Evolutionary conservation across 2,329 filamentous ascomycete species (phyloP).

Genomic region (Penicillium sp.): DNA sequence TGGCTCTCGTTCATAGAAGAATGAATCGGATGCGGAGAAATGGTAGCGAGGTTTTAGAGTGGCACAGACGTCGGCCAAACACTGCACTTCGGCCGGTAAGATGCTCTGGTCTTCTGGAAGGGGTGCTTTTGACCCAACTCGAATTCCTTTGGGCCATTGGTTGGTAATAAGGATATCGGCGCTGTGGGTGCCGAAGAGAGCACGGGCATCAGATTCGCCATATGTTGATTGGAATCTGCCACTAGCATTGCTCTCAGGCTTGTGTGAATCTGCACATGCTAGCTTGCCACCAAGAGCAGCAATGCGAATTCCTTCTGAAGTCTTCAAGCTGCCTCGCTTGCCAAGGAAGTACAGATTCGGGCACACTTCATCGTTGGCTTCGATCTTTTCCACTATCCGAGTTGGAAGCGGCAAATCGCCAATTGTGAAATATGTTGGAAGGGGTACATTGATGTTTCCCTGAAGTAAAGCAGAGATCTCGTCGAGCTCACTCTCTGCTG

Average conservation of each 20-base stretch:
- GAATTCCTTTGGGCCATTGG: slow-evolving; percentile 78
- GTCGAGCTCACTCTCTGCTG: slow-evolving; percentile 53
- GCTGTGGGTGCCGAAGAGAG: slow-evolving; percentile 71
- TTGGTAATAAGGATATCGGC: slow-evolving; percentile 86
- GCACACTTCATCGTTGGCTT: slow-evolving; percentile 73
- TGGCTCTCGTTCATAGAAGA: slow-evolving; percentile 88
- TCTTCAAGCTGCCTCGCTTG: slow-evolving; percentile 84
- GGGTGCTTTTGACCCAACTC: slow-evolving; percentile 65
- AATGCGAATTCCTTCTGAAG: slow-evolving; percentile 83
- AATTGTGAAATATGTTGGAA: slow-evolving; percentile 90
- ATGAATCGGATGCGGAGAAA: slow-evolving; percentile 68
- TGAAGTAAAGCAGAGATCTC: slow-evolving; percentile 66
- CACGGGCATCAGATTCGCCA: slow-evolving; percentile 72
- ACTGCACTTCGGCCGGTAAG: slow-evolving; percentile 59
- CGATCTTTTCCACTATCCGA: slow-evolving; percentile 70
- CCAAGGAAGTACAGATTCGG: slow-evolving; percentile 89
- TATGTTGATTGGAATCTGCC: slow-evolving; percentile 75
- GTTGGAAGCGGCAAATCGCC: slow-evolving; percentile 72
- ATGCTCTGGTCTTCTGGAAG: slow-evolving; percentile 55
- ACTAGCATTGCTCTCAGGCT: slow-evolving; percentile 48
- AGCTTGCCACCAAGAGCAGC: slow-evolving; percentile 79
- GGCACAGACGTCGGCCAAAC: slow-evolving; percentile 75
- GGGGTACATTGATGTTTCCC: slow-evolving; percentile 71
- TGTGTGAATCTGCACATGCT: slow-evolving; percentile 14
- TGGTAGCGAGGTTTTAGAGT: slow-evolving; percentile 89